phyloP scores from a whole-genome alignment of 2,329 filamentous ascomycete genomes.

The Ophiognomonia clavigignenti-juglandacearum region DNA sequence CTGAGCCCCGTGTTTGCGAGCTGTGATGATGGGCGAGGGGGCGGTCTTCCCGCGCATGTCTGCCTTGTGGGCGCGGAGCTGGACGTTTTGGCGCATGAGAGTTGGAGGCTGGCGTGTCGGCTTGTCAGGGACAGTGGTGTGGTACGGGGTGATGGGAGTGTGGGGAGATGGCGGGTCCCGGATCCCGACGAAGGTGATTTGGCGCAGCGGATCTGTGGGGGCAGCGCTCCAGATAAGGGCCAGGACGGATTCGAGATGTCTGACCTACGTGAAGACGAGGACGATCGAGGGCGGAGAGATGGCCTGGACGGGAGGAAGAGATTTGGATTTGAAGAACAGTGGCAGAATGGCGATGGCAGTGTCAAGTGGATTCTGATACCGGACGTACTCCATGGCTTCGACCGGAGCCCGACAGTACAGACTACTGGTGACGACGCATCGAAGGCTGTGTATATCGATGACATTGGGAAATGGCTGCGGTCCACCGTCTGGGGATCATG shows the following conservation, averaged over 20 bases:
- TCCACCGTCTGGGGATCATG: constrained; percentile 10
- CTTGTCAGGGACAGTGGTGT: constrained; percentile 25
- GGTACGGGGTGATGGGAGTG: constrained; percentile 22
- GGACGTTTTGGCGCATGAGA: constrained; percentile 40
- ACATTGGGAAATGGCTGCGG: constrained; percentile 8
- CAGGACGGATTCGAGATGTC: constrained; percentile 18
- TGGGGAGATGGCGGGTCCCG: constrained; percentile 23
- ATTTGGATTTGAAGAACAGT: constrained; percentile 22
- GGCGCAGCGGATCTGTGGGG: constrained; percentile 3
- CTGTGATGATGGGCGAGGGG: constrained; percentile 7
- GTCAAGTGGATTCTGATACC: constrained; percentile 29
- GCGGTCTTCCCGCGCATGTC: constrained; percentile 32
- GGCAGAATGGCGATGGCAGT: constrained; percentile 12
- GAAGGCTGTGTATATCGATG: constrained; percentile 18
- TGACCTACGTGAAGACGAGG: constrained; percentile 19
- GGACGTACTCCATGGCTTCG: constrained; percentile 27
- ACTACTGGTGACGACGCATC: constrained; percentile 6
- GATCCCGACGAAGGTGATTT: constrained; percentile 13
- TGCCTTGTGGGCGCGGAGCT: constrained; percentile 40
- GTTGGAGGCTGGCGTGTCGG: constrained; percentile 31
- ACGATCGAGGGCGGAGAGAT: constrained; percentile 19
- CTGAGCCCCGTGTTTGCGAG: constrained; percentile 33
- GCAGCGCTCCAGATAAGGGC: constrained; percentile 20
- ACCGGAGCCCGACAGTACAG: constrained; percentile 16
- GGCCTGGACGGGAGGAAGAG: constrained; percentile 17